These are phyloP conservation scores for Fusarium falciforme DNA, from an alignment of 2,329 filamentous ascomycete species.

Conservation along the genomic window DNA sequence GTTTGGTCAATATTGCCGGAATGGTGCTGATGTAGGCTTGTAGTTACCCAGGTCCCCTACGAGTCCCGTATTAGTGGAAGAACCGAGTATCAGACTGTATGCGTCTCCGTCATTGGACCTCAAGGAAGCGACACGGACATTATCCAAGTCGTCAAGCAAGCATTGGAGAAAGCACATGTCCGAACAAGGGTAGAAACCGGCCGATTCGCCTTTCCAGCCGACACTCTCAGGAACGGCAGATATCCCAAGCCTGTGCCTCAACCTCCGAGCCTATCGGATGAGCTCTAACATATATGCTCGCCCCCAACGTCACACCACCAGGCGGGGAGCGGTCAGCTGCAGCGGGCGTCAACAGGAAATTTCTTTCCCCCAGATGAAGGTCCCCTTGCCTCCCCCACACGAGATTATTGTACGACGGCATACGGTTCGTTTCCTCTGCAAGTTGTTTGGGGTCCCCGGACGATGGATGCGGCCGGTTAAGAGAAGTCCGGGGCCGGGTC, in stretches of 20 bases:
- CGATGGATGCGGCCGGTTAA: constrained; percentile 5
- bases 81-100: constrained; percentile 47
- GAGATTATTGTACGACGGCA: constrained; percentile 13
- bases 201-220: constrained; percentile 44
- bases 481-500: constrained; percentile 22
- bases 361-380: not conserved
- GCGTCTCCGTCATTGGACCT: constrained; percentile 45
- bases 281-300: constrained; percentile 20
- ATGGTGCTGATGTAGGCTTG: constrained; percentile 14
- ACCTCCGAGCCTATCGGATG: constrained; percentile 13
- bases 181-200: constrained; percentile 45
- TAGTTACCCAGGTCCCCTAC: constrained; percentile 48
- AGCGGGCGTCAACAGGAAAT: not conserved
- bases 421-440: not conserved
- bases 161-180: constrained; percentile 44
- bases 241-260: constrained; percentile 8
- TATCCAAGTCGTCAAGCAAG: constrained; percentile 44
- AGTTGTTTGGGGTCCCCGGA: constrained; percentile 31
- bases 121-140: constrained; percentile 42
- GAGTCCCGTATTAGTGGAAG: constrained; percentile 44
- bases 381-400: constrained; percentile 20
- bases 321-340: constrained; percentile 21
- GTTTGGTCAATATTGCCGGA: not conserved
- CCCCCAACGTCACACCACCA: constrained; percentile 40
- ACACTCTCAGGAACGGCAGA: not conserved